These are phyloP conservation scores for Xerocomus amazonicus DNA, from an alignment of 1,284 basidiomycete genomes.

Conservation along the genomic window DNA sequence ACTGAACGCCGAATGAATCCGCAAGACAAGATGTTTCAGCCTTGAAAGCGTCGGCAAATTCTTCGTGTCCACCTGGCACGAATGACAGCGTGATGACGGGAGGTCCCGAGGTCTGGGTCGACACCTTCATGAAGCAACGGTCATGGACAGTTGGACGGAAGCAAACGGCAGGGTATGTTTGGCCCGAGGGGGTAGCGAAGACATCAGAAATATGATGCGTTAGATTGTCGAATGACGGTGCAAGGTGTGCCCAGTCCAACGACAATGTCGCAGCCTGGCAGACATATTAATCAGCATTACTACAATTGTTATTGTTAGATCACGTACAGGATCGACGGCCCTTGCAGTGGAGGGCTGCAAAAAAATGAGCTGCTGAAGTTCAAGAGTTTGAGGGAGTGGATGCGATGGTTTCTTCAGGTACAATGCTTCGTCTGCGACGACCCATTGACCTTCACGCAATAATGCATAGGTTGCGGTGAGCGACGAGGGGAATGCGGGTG, in stretches of 20 bases:
- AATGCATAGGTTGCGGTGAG: conserved; percentile 54
- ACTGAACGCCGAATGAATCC: conserved; percentile 42
- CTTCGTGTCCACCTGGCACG: conserved; percentile 45
- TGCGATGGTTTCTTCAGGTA: conserved; percentile 32
- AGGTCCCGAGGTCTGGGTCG: conserved; percentile 35
- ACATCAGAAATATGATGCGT: conserved; percentile 44
- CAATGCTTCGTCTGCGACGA: conserved; percentile 53
- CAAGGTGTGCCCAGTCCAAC: conserved; percentile 32
- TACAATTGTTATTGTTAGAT: not conserved
- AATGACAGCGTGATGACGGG: conserved; percentile 62
- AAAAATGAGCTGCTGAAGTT: conserved; percentile 66
- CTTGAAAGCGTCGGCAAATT: conserved; percentile 48
- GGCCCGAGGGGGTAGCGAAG: conserved; percentile 42
- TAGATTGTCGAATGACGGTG: conserved; percentile 45
- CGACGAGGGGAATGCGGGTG: conserved; percentile 44
- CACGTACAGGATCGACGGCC: conserved; percentile 35
- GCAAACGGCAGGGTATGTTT: conserved; percentile 37
- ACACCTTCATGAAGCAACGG: conserved; percentile 42
- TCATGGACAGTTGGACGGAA: conserved; percentile 26
- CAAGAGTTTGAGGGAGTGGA: conserved; percentile 40
- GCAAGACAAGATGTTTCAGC: conserved; percentile 32
- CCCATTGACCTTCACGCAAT: conserved; percentile 53
- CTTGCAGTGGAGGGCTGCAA: conserved; percentile 38
- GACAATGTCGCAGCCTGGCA: conserved; percentile 18
- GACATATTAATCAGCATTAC: conserved; percentile 5